phyloP scores from a whole-genome alignment of 495 filamentous ascomycete genomes.

The Podospora comata region DNA sequence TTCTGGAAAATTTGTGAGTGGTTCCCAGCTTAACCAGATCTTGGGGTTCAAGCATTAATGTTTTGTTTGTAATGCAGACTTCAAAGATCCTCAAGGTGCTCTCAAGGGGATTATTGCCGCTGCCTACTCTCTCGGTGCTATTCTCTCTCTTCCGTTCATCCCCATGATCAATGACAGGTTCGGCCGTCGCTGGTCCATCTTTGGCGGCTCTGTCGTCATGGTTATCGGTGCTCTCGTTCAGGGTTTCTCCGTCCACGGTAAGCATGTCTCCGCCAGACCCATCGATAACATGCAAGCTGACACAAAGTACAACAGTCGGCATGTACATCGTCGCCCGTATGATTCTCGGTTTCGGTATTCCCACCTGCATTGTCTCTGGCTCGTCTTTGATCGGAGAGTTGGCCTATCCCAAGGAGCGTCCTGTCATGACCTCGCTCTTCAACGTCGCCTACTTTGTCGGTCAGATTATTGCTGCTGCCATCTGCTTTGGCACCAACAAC shows the following conservation, averaged over 20 bases:
- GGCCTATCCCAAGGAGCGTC: conserved; percentile 62
- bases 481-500: conserved; percentile 57
- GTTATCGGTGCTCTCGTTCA: conserved; percentile 55
- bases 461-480: conserved; percentile 58
- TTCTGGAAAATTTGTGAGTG: conserved; percentile 52
- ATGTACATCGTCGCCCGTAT: conserved; percentile 68
- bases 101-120: conserved; percentile 35
- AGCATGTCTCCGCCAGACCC: conserved; percentile 1
- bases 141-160: conserved; percentile 50
- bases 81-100: conserved; percentile 37
- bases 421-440: conserved; percentile 65
- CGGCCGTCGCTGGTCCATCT: conserved; percentile 54
- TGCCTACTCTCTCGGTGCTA: conserved; percentile 38
- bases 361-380: conserved; percentile 62
- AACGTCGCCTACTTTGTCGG: conserved; percentile 65
- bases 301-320: conserved; percentile 28
- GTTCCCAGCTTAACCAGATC: not conserved
- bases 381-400: conserved; percentile 65
- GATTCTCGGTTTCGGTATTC: conserved; percentile 63
- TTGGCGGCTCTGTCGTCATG: conserved; percentile 57
- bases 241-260: conserved; percentile 42
- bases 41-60: not conserved
- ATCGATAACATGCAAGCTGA: not conserved
- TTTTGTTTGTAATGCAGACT: conserved; percentile 27
- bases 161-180: conserved; percentile 47